Percentiles rank a stretch among this genome's conserved stretches.
These are phyloP conservation scores for Pistacia atlantica DNA, from an alignment of 345 rosid species.

Conservation along the genomic window DNA sequence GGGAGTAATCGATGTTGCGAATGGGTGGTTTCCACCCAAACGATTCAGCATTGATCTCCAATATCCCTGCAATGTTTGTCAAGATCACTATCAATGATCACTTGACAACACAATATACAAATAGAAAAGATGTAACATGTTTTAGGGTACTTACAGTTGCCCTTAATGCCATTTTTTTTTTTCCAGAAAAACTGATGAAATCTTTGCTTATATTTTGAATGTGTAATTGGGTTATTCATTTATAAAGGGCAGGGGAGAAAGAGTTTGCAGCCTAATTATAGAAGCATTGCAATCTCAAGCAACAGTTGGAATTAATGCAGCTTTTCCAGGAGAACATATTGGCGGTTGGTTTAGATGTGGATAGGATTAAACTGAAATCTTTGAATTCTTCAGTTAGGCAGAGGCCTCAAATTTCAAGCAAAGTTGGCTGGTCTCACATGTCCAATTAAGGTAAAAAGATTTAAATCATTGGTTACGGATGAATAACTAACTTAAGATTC, in stretches of 20 bases:
- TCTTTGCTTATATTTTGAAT: background rate
- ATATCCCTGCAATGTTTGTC: constrained; percentile 15
- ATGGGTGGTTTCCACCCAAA: constrained; percentile 20
- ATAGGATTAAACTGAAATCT: background rate
- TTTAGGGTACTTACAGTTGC: constrained; percentile 15
- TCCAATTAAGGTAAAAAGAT: no score
- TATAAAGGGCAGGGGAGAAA: constrained; percentile 4
- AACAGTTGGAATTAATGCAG: constrained; percentile 25
- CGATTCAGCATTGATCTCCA: constrained; percentile 26
- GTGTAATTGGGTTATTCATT: background rate
- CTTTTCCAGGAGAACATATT: constrained; percentile 22
- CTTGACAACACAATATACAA: background rate
- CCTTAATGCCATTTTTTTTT: constrained; percentile 31
- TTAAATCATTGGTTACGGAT: no score
- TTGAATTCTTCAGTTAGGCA: constrained; percentile 16
- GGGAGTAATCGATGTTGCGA: constrained; percentile 26
- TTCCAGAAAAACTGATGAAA: background rate
- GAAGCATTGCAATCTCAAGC: background rate
- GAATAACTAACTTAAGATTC: no score
- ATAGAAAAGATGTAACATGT: no score
- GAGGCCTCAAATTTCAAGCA: no score
- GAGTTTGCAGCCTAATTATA: background rate
- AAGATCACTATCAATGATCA: background rate
- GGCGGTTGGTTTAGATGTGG: background rate
- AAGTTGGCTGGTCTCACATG: no score